Evolutionary conservation across 176 grass and related monocot species (phyloP).

Genomic region (Avena sativa): DNA sequence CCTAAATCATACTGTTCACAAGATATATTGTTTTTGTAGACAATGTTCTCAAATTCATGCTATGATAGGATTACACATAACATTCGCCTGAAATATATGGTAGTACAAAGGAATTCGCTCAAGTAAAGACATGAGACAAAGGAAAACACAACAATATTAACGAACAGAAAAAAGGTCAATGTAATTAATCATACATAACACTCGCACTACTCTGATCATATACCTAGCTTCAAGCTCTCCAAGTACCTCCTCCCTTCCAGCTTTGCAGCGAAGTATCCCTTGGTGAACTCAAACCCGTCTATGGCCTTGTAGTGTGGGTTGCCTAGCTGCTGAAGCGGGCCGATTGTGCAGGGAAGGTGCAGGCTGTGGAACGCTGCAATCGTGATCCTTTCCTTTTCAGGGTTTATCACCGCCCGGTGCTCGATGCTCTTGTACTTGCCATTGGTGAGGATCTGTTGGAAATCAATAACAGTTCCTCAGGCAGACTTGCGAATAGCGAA

Average conservation of each 20-base stretch:
- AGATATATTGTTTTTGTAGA: neutral
- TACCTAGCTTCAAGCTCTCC: conserved; percentile 55
- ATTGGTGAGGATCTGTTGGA: conserved; percentile 47
- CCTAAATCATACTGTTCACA: neutral
- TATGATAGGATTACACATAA: neutral
- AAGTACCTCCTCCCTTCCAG: conserved; percentile 57
- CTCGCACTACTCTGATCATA: neutral
- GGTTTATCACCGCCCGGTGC: conserved; percentile 43
- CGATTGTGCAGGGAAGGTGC: conserved; percentile 42
- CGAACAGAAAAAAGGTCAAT: neutral
- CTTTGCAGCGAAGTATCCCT: conserved; percentile 56
- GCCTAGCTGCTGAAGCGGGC: conserved; percentile 52
- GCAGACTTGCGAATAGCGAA: neutral
- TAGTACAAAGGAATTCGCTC: neutral
- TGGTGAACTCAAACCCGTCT: conserved; percentile 45
- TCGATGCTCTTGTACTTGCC: conserved; percentile 56
- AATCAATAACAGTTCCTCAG: neutral
- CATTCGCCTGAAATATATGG: neutral
- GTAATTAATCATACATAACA: neutral
- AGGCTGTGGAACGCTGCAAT: conserved; percentile 51
- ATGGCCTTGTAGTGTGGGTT: conserved; percentile 42
- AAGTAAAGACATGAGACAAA: neutral
- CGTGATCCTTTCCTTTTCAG: conserved; percentile 45
- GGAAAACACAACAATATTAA: neutral
- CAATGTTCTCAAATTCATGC: neutral